These are phyloP conservation scores for Dendrobium huoshanense DNA, from an alignment of 106 monocot species.

Conservation along the genomic window DNA sequence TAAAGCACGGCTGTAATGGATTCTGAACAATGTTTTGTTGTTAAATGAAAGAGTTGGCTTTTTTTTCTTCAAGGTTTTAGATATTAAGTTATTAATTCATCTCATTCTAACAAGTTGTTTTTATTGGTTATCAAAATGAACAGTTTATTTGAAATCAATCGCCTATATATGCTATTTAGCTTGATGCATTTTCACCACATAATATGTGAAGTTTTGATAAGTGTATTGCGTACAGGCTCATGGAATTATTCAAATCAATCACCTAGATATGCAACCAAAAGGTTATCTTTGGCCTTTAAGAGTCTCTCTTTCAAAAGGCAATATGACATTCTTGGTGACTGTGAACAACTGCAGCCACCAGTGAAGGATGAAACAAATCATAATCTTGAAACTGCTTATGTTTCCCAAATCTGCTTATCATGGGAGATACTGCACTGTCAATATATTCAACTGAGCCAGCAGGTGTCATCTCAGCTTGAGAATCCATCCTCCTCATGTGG, in stretches of 20 bases:
- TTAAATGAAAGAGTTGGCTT: neutral
- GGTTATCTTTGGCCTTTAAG: constrained; percentile 41
- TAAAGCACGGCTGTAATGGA: neutral
- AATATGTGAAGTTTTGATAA: neutral
- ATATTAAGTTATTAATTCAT: neutral
- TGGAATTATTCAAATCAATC: constrained; percentile 30
- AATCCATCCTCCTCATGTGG: constrained; percentile 27
- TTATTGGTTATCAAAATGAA: neutral
- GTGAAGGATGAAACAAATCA: constrained; percentile 38
- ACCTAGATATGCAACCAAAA: constrained; percentile 49
- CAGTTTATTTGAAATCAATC: neutral
- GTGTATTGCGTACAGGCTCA: constrained; percentile 27
- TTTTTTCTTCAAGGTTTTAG: neutral
- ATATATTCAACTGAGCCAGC: constrained; percentile 49
- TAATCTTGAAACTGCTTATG: constrained; percentile 77
- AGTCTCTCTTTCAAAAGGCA: constrained; percentile 71
- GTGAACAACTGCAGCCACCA: constrained; percentile 38
- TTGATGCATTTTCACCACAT: neutral
- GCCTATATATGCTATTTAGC: neutral
- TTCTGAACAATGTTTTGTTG: neutral
- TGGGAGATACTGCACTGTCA: constrained; percentile 92
- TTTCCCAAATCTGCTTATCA: constrained; percentile 59
- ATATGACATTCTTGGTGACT: constrained; percentile 43
- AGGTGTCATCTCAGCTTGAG: constrained; percentile 38
- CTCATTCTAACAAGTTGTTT: neutral